These are phyloP conservation scores for Phytomonas francai DNA, from an alignment of 208 protist genomes.

Conservation along the genomic window DNA sequence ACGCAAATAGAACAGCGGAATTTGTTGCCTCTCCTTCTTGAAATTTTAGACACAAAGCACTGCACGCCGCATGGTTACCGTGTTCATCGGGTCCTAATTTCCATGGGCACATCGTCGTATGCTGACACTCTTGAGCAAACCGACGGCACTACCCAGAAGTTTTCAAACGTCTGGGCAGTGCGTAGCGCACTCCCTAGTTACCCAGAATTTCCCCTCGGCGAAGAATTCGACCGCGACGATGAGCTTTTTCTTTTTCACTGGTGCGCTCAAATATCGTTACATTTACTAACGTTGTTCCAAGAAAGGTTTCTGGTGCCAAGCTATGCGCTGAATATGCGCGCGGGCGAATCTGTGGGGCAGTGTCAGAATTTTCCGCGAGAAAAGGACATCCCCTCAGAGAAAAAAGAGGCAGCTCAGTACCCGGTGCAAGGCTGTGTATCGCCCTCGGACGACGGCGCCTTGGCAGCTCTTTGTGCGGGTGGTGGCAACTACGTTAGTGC, in stretches of 20 bases:
- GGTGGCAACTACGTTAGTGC: constrained; percentile 74
- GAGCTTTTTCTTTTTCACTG: constrained; percentile 81
- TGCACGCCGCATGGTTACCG: constrained; percentile 19
- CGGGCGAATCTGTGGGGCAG: neutral
- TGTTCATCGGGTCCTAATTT: constrained; percentile 12
- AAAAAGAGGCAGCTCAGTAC: constrained; percentile 11
- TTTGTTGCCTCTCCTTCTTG: constrained; percentile 30
- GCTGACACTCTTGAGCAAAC: constrained; percentile 16
- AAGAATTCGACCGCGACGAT: constrained; percentile 45
- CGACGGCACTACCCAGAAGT: constrained; percentile 5
- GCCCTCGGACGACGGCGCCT: constrained; percentile 55
- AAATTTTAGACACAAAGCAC: constrained; percentile 30
- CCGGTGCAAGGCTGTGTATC: constrained; percentile 46
- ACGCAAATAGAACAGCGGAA: constrained; percentile 19
- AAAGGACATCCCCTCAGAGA: constrained; percentile 7
- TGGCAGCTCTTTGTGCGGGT: constrained; percentile 44
- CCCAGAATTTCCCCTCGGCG: constrained; percentile 38
- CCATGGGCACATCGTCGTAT: neutral
- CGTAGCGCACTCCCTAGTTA: constrained; percentile 27
- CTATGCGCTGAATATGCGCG: constrained; percentile 50
- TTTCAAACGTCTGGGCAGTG: constrained; percentile 19
- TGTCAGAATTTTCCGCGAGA: neutral
- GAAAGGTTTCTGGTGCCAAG: constrained; percentile 65
- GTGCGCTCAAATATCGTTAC: constrained; percentile 66
- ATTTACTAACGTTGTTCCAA: constrained; percentile 71